Evolutionary conservation across 345 rosid species (phyloP).

Genomic region (Stellera chamaejasme): DNA sequence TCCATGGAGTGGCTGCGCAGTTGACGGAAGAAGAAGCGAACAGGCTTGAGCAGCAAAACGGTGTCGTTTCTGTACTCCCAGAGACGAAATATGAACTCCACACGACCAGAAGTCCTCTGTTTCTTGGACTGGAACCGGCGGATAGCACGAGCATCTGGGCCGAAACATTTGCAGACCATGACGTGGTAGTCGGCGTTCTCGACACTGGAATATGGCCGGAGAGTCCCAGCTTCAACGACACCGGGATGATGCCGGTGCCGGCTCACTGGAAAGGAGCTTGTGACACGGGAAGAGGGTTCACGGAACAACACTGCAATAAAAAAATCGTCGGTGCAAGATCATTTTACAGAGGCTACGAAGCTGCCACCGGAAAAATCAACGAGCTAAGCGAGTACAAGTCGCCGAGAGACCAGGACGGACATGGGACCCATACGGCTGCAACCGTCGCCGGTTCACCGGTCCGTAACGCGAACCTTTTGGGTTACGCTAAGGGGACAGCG

Average conservation of each 20-base stretch:
- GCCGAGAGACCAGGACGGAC: slow-evolving; percentile 70
- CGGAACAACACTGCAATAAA: slow-evolving; percentile 41
- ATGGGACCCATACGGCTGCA: slow-evolving; percentile 80
- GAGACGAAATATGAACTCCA: slow-evolving; percentile 58
- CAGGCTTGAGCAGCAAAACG: slow-evolving; percentile 43
- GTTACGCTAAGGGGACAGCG: slow-evolving; percentile 69
- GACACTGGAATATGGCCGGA: slow-evolving; percentile 88
- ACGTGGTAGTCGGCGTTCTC: slow-evolving; percentile 68
- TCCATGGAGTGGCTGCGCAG: slow-evolving; percentile 60
- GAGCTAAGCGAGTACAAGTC: slow-evolving; percentile 58
- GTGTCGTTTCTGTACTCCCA: slow-evolving; percentile 45
- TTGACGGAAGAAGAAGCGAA: slow-evolving; percentile 49
- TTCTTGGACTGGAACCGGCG: slow-evolving; percentile 52
- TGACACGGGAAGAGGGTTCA: slow-evolving; percentile 48
- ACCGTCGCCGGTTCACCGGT: slow-evolving; percentile 70
- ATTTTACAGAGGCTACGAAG: slow-evolving; percentile 56
- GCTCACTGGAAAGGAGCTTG: slow-evolving; percentile 64
- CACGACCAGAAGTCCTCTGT: slow-evolving; percentile 68
- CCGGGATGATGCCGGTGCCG: slow-evolving; percentile 49
- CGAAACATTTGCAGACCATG: slow-evolving; percentile 39
- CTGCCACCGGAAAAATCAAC: slow-evolving; percentile 49
- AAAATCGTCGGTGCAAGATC: slow-evolving; percentile 73
- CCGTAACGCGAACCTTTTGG: slow-evolving; percentile 46
- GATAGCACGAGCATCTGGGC: slow-evolving; percentile 41
- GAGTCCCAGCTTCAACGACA: slow-evolving; percentile 55